Base-by-base conservation (phyloP, 148 eudicot species). In the Silene uniflora region DNA sequence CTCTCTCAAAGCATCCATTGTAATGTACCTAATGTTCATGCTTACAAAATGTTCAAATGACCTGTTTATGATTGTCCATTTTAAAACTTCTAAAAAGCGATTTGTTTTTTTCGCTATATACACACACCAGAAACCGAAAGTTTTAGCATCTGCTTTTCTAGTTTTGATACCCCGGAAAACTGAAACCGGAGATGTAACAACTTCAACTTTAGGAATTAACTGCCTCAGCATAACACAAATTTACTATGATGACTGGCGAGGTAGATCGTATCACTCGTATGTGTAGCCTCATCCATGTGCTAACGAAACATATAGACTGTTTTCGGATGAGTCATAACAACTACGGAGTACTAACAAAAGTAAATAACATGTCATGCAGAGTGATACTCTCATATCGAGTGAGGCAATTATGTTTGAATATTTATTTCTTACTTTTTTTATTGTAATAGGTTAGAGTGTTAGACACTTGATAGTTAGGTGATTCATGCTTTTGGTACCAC, bases 1-100 rank as follows among this genome's bases (percentile, higher is more conserved):
- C 72, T 72, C 83, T 71, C 77, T 66, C 75, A 66, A 80, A 67
- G 75, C 81, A 77, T 78, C 79, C 67, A 75, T 23, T 49, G 64
- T 80, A 62, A 75, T 78, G 55, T 65, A 72, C 77, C 76, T 76
- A 74, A 66, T 63, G 49, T 77, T 72, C 76, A 77, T 83, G 81
- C 86, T 80, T 52, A 52, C 80, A 79, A 84, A 79, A 84, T 79
- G 85, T 78, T 79, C 56, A 76, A 27, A 69, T 79, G 77, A 76
- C 81, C 81, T 82, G 85, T 67, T 79, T 79, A 67, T 79, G 74
- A 78, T 79, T 78, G 77, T 81, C 85, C 83, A 77, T 77, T 73
- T 72, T 62, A 81, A 78, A 75, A 60, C 64, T 63, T 73, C 65
- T 24, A 24, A 68, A 81, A 77, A 78, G 78, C 70, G 68, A 39